These are phyloP conservation scores for Turnera subulata DNA, from an alignment of 345 rosid species.

Conservation along the genomic window DNA sequence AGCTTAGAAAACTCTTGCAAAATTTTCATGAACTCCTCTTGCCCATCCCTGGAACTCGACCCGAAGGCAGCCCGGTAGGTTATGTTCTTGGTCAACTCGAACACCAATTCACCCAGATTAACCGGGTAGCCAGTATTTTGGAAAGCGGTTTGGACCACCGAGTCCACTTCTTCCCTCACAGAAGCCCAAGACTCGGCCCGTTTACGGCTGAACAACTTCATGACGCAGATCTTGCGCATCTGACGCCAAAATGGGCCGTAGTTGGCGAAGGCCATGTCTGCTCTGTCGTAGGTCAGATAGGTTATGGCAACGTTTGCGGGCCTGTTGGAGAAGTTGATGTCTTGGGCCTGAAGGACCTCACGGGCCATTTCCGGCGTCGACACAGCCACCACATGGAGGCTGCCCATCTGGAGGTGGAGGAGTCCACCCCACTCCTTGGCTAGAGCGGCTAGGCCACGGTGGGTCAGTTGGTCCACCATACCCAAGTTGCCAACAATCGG, in stretches of 20 bases:
- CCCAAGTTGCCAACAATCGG: conserved; percentile 22
- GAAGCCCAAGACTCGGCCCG: conserved; percentile 29
- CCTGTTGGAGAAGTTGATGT: conserved; percentile 19
- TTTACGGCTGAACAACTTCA: conserved; percentile 26
- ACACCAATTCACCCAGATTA: conserved; percentile 20
- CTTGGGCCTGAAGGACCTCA: conserved; percentile 25
- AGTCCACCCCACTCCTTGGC: conserved; percentile 18
- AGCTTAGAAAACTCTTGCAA: conserved; percentile 28
- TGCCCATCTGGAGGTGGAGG: conserved; percentile 22
- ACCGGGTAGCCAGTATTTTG: conserved; percentile 7
- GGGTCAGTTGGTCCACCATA: conserved; percentile 22
- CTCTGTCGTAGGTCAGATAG: conserved; percentile 24
- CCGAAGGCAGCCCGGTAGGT: conserved; percentile 27
- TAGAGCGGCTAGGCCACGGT: conserved; percentile 18
- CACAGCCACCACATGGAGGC: conserved; percentile 16
- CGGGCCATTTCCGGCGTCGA: conserved; percentile 20
- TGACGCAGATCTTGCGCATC: conserved; percentile 26
- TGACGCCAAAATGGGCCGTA: conserved; percentile 31
- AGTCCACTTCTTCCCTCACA: conserved; percentile 20
- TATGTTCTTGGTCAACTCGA: conserved; percentile 20
- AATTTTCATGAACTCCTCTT: conserved; percentile 23
- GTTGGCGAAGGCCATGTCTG: conserved; percentile 32
- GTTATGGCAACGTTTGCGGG: conserved; percentile 20
- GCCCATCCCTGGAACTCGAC: conserved; percentile 10
- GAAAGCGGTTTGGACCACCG: neutral